Evolutionary conservation across 768 basidiomycete species (phyloP), one percentile per base, ranked within the genome.

Genomic region (Serendipita vermifera): DNA sequence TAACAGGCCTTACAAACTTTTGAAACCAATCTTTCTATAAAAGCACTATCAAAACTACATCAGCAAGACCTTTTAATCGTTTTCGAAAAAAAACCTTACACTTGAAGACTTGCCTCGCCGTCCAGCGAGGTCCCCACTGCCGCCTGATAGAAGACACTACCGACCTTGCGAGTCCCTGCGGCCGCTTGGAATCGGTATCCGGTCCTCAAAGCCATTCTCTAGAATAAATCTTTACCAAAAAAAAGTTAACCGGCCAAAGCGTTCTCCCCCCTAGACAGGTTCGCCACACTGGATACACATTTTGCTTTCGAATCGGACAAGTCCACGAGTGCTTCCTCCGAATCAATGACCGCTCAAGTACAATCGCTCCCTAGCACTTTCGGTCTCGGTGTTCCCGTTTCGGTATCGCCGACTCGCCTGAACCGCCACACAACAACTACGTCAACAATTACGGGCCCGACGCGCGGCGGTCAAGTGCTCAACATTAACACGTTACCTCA

Each of bases 111-210:
- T 5, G 7, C 46, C 46, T 51, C 46, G 46, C 46, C 32, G 20
- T 7, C 17, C 20, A 3, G 46, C 46, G 46, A 51, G 46, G 46
- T 26, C 11, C 46, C 46, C 46, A n/a, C 46, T 41, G 31, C 20
- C 46, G 46, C 46, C 46, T 51, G 46, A 51, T 26, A 51, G 46
- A 29, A 51, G 22, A 5, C 22, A 15, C 32, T 51, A 51, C 46
- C 46, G 46, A 51, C 46, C 46, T 51, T 51, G 46, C 46, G 46
- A 26, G 46, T 15, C 46, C 40, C 46, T 26, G 46, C 46, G 46
- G 22, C 46, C 46, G 46, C 46, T 51, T 29, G 46, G 46, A 51
- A 51, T 51, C 46, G 46, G 46, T 51, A 51, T 51, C 46, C 32
- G 46, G 17, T 51, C 46, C 46, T 26, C 22, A 51, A 29, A 51